A percentile compares a stretch with the other conserved stretches of the same genome.
These are phyloP conservation scores for Chlorella sp. DNA, from an alignment of 139 green algal species.

Conservation along the genomic window DNA sequence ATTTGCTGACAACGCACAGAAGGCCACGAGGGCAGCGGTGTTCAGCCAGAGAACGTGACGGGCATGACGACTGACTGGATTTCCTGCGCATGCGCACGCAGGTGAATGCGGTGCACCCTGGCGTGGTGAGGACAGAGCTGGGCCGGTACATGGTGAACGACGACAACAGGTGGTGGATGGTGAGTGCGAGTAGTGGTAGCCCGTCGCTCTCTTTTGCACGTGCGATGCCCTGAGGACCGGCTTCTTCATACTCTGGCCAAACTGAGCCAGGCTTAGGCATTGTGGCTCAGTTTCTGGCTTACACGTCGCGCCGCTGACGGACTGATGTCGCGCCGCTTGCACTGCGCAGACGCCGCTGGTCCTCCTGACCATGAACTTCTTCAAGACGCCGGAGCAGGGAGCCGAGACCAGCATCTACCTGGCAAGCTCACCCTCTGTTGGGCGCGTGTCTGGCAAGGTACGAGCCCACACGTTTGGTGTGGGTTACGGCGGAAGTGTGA, in stretches of 20 bases:
- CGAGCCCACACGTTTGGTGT: background rate
- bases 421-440: constrained; percentile 50
- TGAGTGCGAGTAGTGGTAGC: no score
- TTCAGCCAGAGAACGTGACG: background rate
- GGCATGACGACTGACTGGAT: no score
- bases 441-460: constrained; percentile 72
- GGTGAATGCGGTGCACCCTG: constrained; percentile 76
- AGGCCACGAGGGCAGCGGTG: background rate
- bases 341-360: background rate
- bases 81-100: no score
- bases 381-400: constrained; percentile 47
- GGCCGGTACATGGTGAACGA: constrained; percentile 24
- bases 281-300: background rate
- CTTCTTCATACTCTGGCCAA: background rate
- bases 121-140: constrained; percentile 81
- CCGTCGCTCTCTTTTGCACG: no score
- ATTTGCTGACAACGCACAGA: no score
- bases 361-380: background rate
- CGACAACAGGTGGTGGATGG: constrained; percentile 8
- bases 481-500: background rate
- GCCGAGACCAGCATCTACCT: constrained; percentile 74
- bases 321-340: no score
- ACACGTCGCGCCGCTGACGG: background rate
- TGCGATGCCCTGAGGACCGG: background rate
- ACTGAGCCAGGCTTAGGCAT: background rate